Evolutionary conservation across 2,329 filamentous ascomycete species (phyloP), one percentile per base, ranked within the genome.

Genomic region (Lachnellula occidentalis): DNA sequence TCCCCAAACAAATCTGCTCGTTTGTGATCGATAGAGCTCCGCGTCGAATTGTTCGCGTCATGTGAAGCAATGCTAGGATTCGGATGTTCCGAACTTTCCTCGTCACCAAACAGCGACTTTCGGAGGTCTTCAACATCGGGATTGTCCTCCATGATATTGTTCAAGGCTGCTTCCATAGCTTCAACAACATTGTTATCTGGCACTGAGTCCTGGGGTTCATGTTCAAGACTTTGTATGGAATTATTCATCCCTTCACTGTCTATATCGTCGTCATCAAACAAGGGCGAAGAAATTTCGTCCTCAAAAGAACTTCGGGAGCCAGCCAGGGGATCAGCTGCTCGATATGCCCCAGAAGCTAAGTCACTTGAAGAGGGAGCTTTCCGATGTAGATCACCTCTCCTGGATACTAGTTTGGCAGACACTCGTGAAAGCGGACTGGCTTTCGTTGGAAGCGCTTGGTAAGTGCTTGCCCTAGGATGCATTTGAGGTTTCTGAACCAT

Each of bases 131-230:
- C 83, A 1, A 81, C 78, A 19, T 81, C 82, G 48, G 87, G 83
- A 47, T 87, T 82, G 61, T 91, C 85, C 61, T 90, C 90, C 76
- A 99, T 88, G 58, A 99, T 99, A 60, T 92, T 88, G 61, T 88
- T 95, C 48, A 99, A 77, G 15, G 92, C 94, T 61, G 88, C 84
- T 69, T 97, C 92, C 81, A 99, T 92, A 3, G 90, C 92, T 71
- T 95, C 84, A 5, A 99, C 91, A 27, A 96, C 87, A 56, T 86
- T 81, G 0, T 81, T 88, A 65, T 96, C 87, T 5, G 87, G 86
- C 0, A 76, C 76, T 21, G 77, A 72, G 9, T 74, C 73, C 46
- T 79, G 77, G n/a, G 74, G 76, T 42, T 90, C 88, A 46, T 86
- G 85, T 21, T 92, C 89, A 8, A 95, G 74, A 61, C 91, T 96